Percentiles rank a stretch among this genome's conserved stretches.
Conservation (phyloP, 2,329 filamentous ascomycete species). For the Talaromyces sp. region DNA sequence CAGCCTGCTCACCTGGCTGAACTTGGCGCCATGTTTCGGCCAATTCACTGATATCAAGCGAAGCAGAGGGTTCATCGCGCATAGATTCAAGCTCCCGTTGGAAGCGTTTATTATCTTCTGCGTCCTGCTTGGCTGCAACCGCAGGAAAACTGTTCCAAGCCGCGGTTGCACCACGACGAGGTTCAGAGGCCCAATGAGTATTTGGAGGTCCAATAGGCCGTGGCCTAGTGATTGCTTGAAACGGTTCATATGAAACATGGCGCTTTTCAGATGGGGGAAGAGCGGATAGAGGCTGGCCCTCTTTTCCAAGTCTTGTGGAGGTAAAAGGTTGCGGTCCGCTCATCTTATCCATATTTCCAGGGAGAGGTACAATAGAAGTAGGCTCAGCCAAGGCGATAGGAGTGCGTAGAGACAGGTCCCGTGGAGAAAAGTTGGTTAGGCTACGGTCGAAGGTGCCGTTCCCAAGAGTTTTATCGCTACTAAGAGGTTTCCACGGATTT, state of each 20-base stretch:
- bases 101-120: constrained; percentile 37
- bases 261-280: constrained; percentile 37
- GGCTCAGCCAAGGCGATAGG: constrained; percentile 37
- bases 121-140: constrained; percentile 35
- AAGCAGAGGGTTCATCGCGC: constrained; percentile 32
- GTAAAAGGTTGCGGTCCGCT: constrained; percentile 26
- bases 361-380: constrained; percentile 28
- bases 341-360: constrained; percentile 15
- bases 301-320: constrained; percentile 27
- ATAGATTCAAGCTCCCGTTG: constrained; percentile 36
- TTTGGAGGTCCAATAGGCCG: constrained; percentile 45
- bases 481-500: constrained; percentile 58
- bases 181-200: constrained; percentile 29
- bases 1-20: constrained; percentile 35
- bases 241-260: constrained; percentile 31
- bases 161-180: constrained; percentile 19
- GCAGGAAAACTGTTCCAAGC: constrained; percentile 44
- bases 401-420: constrained; percentile 38
- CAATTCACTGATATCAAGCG: constrained; percentile 31
- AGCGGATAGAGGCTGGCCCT: constrained; percentile 28
- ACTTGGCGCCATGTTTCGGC: constrained; percentile 46
- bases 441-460: constrained; percentile 60
- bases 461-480: constrained; percentile 54
- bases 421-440: constrained; percentile 46
- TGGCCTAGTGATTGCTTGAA: constrained; percentile 39